Base-by-base conservation (phyloP, 495 filamentous ascomycete genomes). In the Cudoniella acicularis region DNA sequence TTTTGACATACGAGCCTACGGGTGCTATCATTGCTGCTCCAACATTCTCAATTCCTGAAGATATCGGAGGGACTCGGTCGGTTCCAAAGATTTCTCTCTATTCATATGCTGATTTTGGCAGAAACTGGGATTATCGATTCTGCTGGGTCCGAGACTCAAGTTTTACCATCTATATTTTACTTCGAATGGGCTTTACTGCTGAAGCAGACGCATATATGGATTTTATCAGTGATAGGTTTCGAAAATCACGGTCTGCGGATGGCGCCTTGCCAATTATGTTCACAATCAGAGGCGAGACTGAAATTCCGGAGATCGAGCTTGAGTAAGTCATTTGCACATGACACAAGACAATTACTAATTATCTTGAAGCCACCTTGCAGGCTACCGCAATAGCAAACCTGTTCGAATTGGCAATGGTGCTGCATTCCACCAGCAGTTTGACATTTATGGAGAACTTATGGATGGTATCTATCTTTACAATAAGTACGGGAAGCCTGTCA, bases 111-210 rank as follows among this genome's bases (percentile, higher is more conserved):
- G 62, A 41, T 25, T 27, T 2, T 18, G 10, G 20, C 59, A 80
- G 86, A n/a, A 90, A 89, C 62, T 89, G 87, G 87, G 87, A 90
- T 64, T 90, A 90, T 65, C 79, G 87, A 9, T 90, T 80, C 68
- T 87, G 79, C 41, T 90, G 87, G 87, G 84, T 90, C 42, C 78
- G 87, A 27, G 87, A 90, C 67, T 83, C 84, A 0, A 84, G 83
- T 47, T 90, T 89, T 70, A 89, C 85, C 3, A 82, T 89, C 56
- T 90, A 90, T 67, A 88, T 89, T 60, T 77, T 90, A 18, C 77
- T 90, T 10, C 84, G 87, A 20, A 80, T 88, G 65, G 87, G 87
- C 41, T 90, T 89, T 71, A 83, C 75, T n/a, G 77, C 83, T 18
- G 87, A 90, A 64, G 87, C 85, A 10, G 86, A 90, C 62, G 79